Base-by-base conservation (phyloP, 163 green algal genomes). In the Scenedesmus sp. region DNA sequence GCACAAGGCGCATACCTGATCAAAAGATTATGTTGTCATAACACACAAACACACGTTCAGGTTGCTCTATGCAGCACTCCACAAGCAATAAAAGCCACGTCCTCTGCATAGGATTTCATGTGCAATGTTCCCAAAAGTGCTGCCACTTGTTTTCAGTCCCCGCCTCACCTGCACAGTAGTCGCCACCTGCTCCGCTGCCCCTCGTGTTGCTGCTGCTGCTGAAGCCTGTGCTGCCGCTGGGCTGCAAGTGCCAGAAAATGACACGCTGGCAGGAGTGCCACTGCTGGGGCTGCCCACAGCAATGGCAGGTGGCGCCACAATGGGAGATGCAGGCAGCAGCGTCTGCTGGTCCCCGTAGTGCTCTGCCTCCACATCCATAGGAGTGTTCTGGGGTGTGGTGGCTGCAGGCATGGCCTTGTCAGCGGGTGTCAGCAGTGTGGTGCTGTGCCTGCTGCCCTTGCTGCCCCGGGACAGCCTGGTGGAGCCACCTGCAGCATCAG, bases 361-460 rank as follows among this genome's bases (percentile, higher is more conserved):
- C 26, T 46, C 33, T 30, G n/a, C 82, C 15, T 49, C 72, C 33
- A 78, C 86, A 59, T 85, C 86, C 72, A 85, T 85, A 30, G 86
- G 86, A 1, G 86, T 90, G 49, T 90, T 90, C 26, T 76, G 44
- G n/a, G 86, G 86, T 53, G 86, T 78, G 51, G 15, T 76, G 37
- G 70, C 7, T 3, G 72, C 22, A 24, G 72, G 46, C 26, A 85
- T 76, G n/a, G 73, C 86, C 86, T 85, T 90, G 46, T 85, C 86
- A n/a, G n/a, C 44, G 13, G 86, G 86, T 16, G 86, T 90, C 46
- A 42, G 53, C n/a, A 85, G 10, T 37, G 51, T 2, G 7, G 20
- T 78, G 40, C 12, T 42, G 16, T 37, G 40, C 40, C 42, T 35
- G 42, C 26, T 35, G 79, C 79, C 24, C 72, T 90, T 90, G 18